Percentiles rank a stretch among this genome's conserved stretches.
phyloP scores from a whole-genome alignment of 2,329 filamentous ascomycete species.

The Cladosporium sp. region DNA sequence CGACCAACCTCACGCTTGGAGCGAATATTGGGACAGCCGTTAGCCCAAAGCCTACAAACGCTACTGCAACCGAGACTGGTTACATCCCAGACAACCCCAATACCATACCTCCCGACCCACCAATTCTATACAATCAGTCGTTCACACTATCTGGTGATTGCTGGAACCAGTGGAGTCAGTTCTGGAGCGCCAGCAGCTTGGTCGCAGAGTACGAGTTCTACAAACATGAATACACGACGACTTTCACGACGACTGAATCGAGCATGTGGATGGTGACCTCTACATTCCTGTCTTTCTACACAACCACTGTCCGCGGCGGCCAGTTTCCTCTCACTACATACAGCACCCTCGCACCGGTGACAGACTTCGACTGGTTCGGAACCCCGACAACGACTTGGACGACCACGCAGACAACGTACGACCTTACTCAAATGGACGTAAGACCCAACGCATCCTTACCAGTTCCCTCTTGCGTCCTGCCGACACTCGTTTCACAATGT shows the following conservation, averaged over 20 bases:
- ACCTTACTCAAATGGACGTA: background rate
- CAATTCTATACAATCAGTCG: background rate
- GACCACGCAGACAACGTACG: background rate
- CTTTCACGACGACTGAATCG: background rate
- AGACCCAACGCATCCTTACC: background rate
- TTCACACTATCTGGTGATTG: conserved; percentile 7
- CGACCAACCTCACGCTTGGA: background rate
- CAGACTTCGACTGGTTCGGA: background rate
- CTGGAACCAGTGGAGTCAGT: conserved; percentile 15
- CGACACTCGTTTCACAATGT: background rate
- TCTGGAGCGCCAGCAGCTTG: background rate
- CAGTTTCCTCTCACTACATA: conserved; percentile 6
- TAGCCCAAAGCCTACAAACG: background rate
- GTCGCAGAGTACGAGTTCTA: background rate
- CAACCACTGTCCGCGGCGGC: background rate
- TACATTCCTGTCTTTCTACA: background rate
- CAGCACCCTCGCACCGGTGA: background rate
- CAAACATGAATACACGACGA: background rate
- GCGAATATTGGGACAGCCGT: background rate
- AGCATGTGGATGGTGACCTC: background rate
- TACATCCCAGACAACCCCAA: background rate
- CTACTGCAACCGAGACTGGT: background rate
- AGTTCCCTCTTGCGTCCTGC: background rate
- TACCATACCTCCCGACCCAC: background rate
- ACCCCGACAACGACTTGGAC: background rate